Evolutionary conservation across 2,329 filamentous ascomycete genomes (phyloP), one percentile per base, ranked within the genome.

Genomic region (Claviceps africana): DNA sequence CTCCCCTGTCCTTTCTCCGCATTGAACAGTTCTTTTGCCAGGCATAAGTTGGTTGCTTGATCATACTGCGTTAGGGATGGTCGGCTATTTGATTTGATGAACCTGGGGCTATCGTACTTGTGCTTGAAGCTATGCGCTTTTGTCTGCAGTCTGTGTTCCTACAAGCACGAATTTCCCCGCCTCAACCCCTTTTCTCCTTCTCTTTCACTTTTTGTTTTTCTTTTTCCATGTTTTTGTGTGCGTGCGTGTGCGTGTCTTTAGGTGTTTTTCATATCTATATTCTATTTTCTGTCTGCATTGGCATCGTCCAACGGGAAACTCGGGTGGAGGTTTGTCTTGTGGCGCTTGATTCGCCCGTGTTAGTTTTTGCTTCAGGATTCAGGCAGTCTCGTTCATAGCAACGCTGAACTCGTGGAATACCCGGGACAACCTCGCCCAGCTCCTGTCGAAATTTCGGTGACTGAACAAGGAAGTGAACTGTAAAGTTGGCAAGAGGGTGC

Each of bases 241-340:
- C 15, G 9, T 2, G 19, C 11, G n/a, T 43, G 42, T 19, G 42
- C 6, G 40, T 43, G 31, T 17, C 6, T 28, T 17, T 33, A 25
- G n/a, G 22, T 6, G 9, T 33, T 5, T 11, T 25, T 22, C n/a
- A 42, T 31, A 25, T 51, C 31, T 13, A 39, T 37, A 21, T 28
- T 53, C 58, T 58, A 58, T 58, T 56, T 60, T 50, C 52, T 59
- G 56, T 56, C 60, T 61, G 59, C 59, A 62, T 63, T 53, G 60
- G 59, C 59, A 62, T 61, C 55, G 60, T 56, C 22, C 44, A 31
- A 46, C 33, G 40, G 47, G 42, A 50, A 45, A 7, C 28, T 59
- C 56, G 55, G 54, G 52, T 62, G 56, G 57, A 60, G 56, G 59
- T 54, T 57, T 7, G 56, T 7, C 54, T 57, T 53, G 15, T 37